phyloP scores from a whole-genome alignment of 2,329 filamentous ascomycete species.

The Chrysosporium queenslandicum region DNA sequence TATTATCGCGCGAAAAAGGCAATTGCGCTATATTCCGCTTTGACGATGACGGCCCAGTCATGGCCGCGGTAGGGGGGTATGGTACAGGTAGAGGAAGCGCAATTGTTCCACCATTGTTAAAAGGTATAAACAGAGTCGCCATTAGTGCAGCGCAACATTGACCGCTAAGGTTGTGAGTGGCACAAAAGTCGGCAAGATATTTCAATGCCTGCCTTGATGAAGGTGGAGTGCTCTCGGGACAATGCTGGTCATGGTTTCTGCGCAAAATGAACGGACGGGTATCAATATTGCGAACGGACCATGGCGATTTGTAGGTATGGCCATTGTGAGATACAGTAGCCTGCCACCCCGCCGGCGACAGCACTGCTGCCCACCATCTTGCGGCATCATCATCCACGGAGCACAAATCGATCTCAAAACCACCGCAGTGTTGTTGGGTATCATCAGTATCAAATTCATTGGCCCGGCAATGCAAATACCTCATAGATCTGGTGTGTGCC shows the following conservation, averaged over 20 bases:
- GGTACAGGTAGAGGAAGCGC: background rate
- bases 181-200: conserved; percentile 20
- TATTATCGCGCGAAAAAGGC: background rate
- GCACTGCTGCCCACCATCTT: conserved; percentile 17
- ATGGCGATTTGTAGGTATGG: conserved; percentile 8
- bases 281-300: conserved; percentile 4
- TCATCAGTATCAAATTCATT: conserved; percentile 9
- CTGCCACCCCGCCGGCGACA: conserved; percentile 15
- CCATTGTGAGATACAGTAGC: conserved; percentile 9
- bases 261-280: background rate
- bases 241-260: conserved; percentile 9
- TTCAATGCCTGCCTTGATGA: conserved; percentile 19
- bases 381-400: background rate
- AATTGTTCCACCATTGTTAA: conserved; percentile 1
- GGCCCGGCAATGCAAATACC: conserved; percentile 15
- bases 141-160: conserved; percentile 22
- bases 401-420: conserved; percentile 7
- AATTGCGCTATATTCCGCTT: background rate
- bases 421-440: background rate
- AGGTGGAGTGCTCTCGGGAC: background rate
- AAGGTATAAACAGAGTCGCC: conserved; percentile 20
- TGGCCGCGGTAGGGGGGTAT: background rate
- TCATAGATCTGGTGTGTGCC: conserved; percentile 12
- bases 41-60: background rate
- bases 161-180: conserved; percentile 16